phyloP scores from a whole-genome alignment of 352 stramenopile genomes.

The Blastocystis sp. region DNA sequence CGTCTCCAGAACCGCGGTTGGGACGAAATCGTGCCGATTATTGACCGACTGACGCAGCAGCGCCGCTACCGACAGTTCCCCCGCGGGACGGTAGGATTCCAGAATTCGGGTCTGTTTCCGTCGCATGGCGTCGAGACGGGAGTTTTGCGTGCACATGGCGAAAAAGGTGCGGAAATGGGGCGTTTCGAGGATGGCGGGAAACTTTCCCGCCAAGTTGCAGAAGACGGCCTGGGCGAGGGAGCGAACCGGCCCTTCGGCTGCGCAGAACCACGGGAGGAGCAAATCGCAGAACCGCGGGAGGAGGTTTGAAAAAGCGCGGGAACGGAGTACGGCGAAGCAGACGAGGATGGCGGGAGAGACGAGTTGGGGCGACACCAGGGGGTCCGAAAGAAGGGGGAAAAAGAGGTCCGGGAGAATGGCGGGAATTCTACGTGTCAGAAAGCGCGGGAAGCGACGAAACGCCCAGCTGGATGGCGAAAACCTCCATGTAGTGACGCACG shows the following conservation, averaged over 20 bases:
- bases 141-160: neutral
- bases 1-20: neutral
- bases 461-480: neutral
- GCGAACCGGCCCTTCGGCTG: neutral
- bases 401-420: neutral
- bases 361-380: neutral
- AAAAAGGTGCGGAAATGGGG: neutral
- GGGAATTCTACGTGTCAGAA: neutral
- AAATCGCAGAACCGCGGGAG: neutral
- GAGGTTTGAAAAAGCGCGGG: neutral
- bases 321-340: neutral
- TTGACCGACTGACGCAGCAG: neutral
- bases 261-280: neutral
- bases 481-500: conserved; percentile 12
- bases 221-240: neutral
- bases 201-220: neutral
- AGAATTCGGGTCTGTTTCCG: neutral
- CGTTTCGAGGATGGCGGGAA: neutral
- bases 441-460: no score
- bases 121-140: neutral
- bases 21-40: conserved; percentile 31
- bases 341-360: neutral
- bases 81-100: neutral
- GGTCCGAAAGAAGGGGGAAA: neutral
- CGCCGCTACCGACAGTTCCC: neutral